Base-by-base conservation (phyloP, 2,329 filamentous ascomycete species). In the Penicillium psychrosexuale region DNA sequence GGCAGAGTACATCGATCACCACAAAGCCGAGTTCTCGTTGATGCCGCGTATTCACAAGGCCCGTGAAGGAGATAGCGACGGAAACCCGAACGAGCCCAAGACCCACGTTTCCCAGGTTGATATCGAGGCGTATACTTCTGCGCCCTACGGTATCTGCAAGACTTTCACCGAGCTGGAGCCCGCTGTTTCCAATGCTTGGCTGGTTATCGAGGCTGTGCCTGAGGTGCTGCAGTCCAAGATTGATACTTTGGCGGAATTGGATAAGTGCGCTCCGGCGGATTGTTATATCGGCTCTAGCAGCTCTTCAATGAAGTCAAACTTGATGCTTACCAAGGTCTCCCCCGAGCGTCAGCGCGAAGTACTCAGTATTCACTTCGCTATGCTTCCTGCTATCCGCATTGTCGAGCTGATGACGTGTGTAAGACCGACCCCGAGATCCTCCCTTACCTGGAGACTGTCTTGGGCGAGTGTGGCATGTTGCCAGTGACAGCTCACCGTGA, bases 341-440 rank as follows among this genome's bases (percentile, higher is more conserved):
- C 33, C 47, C 0, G 51, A 56, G 33, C 38, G 57, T 0, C 57
- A 49, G 28, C 31, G 28, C 11, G 49, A 59, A 2, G 65, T 80
- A 3, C 63, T 80, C 27, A 83, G 82, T 59, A 77, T 75, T 42
- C 81, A 83, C 58, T 83, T 72, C 61, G 74, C 74, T 40, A 81
- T 81, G 78, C 78, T 78, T 3, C 78, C 75, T 0, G 61, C 58
- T 12, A 61, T 63, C 33, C 72, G 69, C 36, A 70, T 75, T 3
- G 79, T 83, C 2, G 81, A 84, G 64, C 66, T 83, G 37, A 83
- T 84, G 80, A 81, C 80, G 0, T 67, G 70, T 49, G 79, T 0
- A 58, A 70, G 27, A 83, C 81, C 0, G 62, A 74, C n/a, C 55
- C 61, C 0, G 68, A 61, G 3, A 69, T 82, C 1, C 75, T 83